Evolutionary conservation across 345 rosid genomes (phyloP).

Genomic region (Aurinia saxatilis): DNA sequence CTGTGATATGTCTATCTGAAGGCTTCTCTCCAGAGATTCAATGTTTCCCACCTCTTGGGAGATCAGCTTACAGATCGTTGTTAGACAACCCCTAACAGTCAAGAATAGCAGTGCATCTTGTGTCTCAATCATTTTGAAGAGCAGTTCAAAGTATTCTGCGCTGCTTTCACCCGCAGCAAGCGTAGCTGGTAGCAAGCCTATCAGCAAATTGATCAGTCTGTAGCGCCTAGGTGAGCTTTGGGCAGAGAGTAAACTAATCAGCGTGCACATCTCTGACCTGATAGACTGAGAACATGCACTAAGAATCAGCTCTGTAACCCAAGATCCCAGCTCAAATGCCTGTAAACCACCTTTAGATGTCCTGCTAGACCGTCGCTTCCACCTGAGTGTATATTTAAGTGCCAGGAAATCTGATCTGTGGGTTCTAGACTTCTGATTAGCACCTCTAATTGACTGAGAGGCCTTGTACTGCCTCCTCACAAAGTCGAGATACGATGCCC

Average conservation of each 20-base stretch:
- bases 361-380: slow-evolving; percentile 68
- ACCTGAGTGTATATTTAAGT: slow-evolving; percentile 83
- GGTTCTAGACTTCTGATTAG: slow-evolving; percentile 60
- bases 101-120: slow-evolving; percentile 93
- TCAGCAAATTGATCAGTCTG: slow-evolving; percentile 72
- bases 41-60: slow-evolving; percentile 85
- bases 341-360: slow-evolving; percentile 56
- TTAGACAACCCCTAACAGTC: slow-evolving; percentile 83
- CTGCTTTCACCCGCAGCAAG: slow-evolving; percentile 95
- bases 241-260: slow-evolving; percentile 75
- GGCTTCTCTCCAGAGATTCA: slow-evolving; percentile 85
- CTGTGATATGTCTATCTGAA: slow-evolving; percentile 93
- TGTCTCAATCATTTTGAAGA: slow-evolving; percentile 80
- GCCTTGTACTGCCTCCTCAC: slow-evolving; percentile 96
- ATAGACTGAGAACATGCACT: slow-evolving; percentile 98
- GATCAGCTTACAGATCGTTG: slow-evolving; percentile 70
- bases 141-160: slow-evolving; percentile 90
- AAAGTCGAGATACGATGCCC: slow-evolving; percentile 96
- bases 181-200: slow-evolving; percentile 77
- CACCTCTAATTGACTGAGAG: slow-evolving; percentile 63
- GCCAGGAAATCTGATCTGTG: slow-evolving; percentile 79
- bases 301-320: slow-evolving; percentile 94
- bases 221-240: slow-evolving; percentile 78
- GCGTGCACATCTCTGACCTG: slow-evolving; percentile 95
- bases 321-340: slow-evolving; percentile 87